Evolutionary conservation across 1,139 yeast genomes (phyloP).

Genomic region (Petasospora rhodanensis): DNA sequence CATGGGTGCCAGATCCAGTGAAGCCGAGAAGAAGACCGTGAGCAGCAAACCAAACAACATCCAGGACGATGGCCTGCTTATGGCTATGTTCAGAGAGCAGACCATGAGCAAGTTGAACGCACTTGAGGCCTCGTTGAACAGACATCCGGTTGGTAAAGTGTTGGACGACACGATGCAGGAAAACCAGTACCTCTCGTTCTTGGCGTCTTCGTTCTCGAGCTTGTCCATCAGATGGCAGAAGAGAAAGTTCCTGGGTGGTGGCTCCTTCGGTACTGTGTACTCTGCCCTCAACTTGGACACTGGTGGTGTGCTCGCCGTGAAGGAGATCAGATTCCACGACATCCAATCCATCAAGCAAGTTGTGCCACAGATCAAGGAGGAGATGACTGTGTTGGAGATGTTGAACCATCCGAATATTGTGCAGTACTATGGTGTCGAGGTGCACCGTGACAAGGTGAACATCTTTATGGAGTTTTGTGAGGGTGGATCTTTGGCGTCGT

Average conservation of each 20-base stretch:
- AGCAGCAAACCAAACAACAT: constrained; percentile 35
- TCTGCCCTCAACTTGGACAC: constrained; percentile 91
- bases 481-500: constrained; percentile 86
- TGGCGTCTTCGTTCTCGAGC: constrained; percentile 87
- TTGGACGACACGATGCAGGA: constrained; percentile 84
- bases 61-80: constrained; percentile 35
- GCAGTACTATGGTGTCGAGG: constrained; percentile 95
- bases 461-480: constrained; percentile 98
- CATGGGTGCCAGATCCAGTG: constrained; percentile 91
- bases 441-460: constrained; percentile 91
- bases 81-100: constrained; percentile 31
- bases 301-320: constrained; percentile 96
- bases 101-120: constrained; percentile 31
- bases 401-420: constrained; percentile 94
- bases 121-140: constrained; percentile 26
- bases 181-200: constrained; percentile 77
- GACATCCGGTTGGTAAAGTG: constrained; percentile 73
- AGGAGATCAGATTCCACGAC: constrained; percentile 89
- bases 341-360: constrained; percentile 80
- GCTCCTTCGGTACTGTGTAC: constrained; percentile 91
- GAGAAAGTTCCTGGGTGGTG: constrained; percentile 90
- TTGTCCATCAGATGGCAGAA: constrained; percentile 97
- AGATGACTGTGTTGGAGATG: constrained; percentile 95
- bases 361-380: constrained; percentile 87
- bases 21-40: constrained; percentile 56